Percentiles rank a stretch among this genome's conserved stretches.
These are phyloP conservation scores for Phytophthora syringae DNA, from an alignment of 352 stramenopile species.

Conservation along the genomic window DNA sequence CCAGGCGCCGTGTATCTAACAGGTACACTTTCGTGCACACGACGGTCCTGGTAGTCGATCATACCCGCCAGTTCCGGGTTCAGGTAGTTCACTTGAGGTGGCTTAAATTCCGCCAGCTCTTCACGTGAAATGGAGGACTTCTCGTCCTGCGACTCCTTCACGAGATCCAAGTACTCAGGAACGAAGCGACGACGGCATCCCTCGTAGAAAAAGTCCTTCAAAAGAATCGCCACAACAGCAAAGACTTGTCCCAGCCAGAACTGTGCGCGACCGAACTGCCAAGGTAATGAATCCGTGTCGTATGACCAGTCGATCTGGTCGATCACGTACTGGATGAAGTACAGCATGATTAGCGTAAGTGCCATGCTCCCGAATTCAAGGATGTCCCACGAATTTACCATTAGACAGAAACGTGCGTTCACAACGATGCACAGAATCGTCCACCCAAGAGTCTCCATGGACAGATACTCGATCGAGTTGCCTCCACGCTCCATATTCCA, in stretches of 20 bases:
- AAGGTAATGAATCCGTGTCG: constrained; percentile 81
- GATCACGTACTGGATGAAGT: constrained; percentile 71
- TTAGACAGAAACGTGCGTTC: constrained; percentile 76
- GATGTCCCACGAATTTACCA: constrained; percentile 84
- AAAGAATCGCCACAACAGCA: constrained; percentile 63
- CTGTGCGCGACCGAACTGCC: constrained; percentile 66
- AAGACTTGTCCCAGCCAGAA: constrained; percentile 85
- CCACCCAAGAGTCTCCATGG: constrained; percentile 73
- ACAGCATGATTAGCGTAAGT: constrained; percentile 63
- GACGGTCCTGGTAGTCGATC: constrained; percentile 82
- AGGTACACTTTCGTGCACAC: constrained; percentile 62
- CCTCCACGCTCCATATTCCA: constrained; percentile 73
- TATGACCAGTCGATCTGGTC: constrained; percentile 78
- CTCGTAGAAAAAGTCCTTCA: constrained; percentile 80
- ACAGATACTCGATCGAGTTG: constrained; percentile 62
- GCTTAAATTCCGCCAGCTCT: constrained; percentile 61
- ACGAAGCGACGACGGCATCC: constrained; percentile 66
- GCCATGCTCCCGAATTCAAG: constrained; percentile 63
- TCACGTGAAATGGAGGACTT: constrained; percentile 38
- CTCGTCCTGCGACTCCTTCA: constrained; percentile 56
- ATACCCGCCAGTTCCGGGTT: constrained; percentile 70
- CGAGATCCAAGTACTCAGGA: constrained; percentile 76
- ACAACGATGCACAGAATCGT: constrained; percentile 82
- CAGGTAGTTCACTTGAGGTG: constrained; percentile 62
- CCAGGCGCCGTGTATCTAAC: constrained; percentile 44